phyloP scores from a whole-genome alignment of 2,329 filamentous ascomycete genomes.

The Lomentospora prolificans region DNA sequence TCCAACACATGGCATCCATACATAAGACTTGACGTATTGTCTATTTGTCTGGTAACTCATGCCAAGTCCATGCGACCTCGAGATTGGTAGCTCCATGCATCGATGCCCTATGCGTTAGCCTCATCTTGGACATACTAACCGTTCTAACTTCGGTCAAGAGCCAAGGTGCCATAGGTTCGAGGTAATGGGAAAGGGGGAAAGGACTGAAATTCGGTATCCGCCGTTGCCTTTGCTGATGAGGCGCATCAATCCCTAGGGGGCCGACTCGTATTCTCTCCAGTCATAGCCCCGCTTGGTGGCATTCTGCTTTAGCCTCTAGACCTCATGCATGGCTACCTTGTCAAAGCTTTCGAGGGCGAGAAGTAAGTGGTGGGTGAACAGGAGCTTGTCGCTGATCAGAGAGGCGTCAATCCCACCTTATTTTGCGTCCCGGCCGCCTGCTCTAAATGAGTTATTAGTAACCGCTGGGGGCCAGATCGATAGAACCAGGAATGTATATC shows the following conservation, averaged over 20 bases:
- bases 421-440: background rate
- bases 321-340: background rate
- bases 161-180: background rate
- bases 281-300: background rate
- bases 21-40: background rate
- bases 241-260: background rate
- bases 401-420: background rate
- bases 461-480: too few species aligned
- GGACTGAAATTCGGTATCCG: background rate
- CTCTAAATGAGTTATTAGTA: too few species aligned
- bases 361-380: background rate
- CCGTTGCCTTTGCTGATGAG: background rate
- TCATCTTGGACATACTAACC: background rate
- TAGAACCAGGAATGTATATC: background rate
- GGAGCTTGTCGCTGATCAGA: background rate
- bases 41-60: background rate
- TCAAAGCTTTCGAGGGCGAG: background rate
- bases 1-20: background rate
- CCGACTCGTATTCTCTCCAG: background rate
- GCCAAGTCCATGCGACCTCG: background rate
- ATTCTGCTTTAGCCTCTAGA: background rate
- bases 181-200: background rate
- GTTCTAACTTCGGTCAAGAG: background rate
- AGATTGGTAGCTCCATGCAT: background rate
- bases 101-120: background rate